Evolutionary conservation across 106 monocot genomes (phyloP).

Genomic region (Dactylorhiza incarnata): DNA sequence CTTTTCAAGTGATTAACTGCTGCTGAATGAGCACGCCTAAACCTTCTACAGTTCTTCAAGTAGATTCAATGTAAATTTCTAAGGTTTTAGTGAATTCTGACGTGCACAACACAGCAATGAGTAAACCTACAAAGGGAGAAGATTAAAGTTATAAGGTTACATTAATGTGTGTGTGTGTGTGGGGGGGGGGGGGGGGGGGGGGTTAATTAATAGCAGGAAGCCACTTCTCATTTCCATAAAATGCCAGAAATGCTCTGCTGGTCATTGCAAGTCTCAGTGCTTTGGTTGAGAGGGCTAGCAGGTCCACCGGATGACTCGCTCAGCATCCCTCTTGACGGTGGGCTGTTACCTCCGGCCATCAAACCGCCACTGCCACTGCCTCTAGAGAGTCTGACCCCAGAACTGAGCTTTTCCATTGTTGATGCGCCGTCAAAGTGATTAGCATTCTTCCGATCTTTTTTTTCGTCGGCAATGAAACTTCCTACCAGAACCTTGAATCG

Average conservation of each 20-base stretch:
- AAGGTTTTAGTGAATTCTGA: too few species aligned
- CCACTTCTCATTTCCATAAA: constrained; percentile 42
- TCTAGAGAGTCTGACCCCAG: background rate
- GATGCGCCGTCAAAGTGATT: constrained; percentile 15
- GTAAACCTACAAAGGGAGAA: background rate
- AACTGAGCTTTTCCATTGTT: constrained; percentile 18
- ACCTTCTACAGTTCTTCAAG: too few species aligned
- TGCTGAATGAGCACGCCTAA: too few species aligned
- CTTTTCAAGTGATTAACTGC: background rate
- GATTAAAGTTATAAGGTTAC: background rate
- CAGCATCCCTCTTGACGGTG: constrained; percentile 53
- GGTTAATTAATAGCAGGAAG: constrained; percentile 4
- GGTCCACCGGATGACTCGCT: constrained; percentile 77
- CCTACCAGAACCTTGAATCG: constrained; percentile 53
- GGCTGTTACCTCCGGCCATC: constrained; percentile 37
- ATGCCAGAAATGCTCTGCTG: constrained; percentile 36
- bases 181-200: too few species aligned
- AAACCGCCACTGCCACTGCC: background rate
- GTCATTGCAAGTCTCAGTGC: constrained; percentile 20
- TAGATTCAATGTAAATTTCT: too few species aligned
- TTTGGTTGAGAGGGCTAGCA: constrained; percentile 51
- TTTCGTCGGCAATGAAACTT: constrained; percentile 46
- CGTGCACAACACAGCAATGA: background rate
- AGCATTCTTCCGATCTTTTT: constrained; percentile 27
- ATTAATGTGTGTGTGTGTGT: too few species aligned